Conservation (phyloP, 139 green algal genomes). For the Ettlia oleoabundans region DNA sequence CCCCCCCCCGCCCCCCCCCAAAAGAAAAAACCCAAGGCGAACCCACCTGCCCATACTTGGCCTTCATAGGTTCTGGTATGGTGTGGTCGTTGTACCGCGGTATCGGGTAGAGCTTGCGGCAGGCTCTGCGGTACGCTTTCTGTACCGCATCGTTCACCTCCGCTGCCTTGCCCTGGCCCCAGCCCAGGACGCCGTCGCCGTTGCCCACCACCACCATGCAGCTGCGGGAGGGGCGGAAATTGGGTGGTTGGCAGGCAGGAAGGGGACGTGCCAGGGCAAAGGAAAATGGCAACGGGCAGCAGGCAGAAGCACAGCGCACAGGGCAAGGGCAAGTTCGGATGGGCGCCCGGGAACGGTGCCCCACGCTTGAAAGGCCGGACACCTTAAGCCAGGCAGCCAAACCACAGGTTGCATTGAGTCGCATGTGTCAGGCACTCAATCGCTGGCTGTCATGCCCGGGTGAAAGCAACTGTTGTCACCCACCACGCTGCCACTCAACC, state of each 20-base stretch:
- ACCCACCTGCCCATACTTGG: conserved; percentile 47
- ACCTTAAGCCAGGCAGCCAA: too few species aligned
- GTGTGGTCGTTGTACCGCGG: conserved; percentile 50
- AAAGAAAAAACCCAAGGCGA: too few species aligned
- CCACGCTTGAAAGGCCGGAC: too few species aligned
- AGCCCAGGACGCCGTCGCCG: conserved; percentile 52
- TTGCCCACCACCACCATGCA: conserved; percentile 56
- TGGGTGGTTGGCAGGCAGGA: background rate
- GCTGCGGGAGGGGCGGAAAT: background rate
- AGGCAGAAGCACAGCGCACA: too few species aligned
- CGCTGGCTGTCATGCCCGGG: too few species aligned
- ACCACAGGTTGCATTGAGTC: too few species aligned
- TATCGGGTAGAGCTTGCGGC: conserved; percentile 48
- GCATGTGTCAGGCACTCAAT: too few species aligned
- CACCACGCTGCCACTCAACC: too few species aligned
- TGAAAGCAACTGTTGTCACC: too few species aligned
- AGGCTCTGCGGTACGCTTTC: conserved; percentile 44
- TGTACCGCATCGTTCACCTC: conserved; percentile 43
- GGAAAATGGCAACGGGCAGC: background rate
- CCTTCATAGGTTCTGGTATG: conserved; percentile 34
- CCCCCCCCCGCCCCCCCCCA: too few species aligned
- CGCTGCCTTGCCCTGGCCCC: conserved; percentile 51
- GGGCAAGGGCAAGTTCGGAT: too few species aligned
- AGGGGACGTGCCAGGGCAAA: background rate
- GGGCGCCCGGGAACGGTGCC: too few species aligned